Evolutionary conservation across 331 rosid species (phyloP).

Genomic region (Prunus yedoensis): DNA sequence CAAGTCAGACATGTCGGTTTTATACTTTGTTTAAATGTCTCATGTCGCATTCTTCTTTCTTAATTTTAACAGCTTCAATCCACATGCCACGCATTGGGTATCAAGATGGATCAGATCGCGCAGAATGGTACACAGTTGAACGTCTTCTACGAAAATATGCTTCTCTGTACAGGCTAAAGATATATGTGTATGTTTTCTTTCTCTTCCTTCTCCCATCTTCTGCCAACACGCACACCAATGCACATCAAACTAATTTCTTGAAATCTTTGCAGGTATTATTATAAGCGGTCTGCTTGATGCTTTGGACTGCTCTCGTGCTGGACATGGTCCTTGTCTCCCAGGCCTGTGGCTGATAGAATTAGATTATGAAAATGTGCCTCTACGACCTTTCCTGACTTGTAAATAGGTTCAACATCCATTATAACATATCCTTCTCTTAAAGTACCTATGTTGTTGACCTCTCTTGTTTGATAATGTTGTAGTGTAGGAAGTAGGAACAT

Average conservation of each 20-base stretch:
- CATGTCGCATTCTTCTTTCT: not conserved
- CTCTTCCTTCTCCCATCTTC: constrained; percentile 11
- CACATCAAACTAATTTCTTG: constrained; percentile 3
- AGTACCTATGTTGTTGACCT: not conserved
- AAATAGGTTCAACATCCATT: not conserved
- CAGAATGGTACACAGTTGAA: constrained; percentile 92
- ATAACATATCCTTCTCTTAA: not conserved
- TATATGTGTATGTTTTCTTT: constrained; percentile 60
- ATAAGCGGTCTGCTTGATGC: constrained; percentile 44
- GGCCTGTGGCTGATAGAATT: not conserved
- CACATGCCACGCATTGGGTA: constrained; percentile 97
- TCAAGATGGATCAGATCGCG: constrained; percentile 89
- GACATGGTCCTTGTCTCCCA: not conserved
- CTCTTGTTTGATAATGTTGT: not conserved
- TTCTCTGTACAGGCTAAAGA: constrained; percentile 57
- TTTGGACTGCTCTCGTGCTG: not conserved
- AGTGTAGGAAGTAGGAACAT: not conserved
- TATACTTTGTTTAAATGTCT: not conserved
- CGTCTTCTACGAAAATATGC: constrained; percentile 89
- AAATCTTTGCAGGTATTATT: constrained; percentile 67
- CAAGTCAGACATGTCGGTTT: not conserved
- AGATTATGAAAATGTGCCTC: not conserved
- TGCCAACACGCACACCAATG: not conserved
- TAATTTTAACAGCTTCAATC: constrained; percentile 62
- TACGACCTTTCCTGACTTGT: not conserved